Evolutionary conservation across 106 monocot species (phyloP).

Genomic region (Posidonia australis): DNA sequence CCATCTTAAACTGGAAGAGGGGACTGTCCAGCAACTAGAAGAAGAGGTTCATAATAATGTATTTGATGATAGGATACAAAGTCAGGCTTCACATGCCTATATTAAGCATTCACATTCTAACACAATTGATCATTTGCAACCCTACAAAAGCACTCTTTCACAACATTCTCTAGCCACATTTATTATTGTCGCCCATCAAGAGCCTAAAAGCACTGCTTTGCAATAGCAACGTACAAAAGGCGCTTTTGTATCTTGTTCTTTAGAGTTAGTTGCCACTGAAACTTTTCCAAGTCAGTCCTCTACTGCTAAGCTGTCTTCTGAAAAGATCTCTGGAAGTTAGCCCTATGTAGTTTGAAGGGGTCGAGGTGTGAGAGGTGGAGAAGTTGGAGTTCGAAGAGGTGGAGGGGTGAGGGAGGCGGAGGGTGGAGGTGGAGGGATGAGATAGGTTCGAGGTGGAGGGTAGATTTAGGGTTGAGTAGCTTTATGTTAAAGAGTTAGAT

Average conservation of each 20-base stretch:
- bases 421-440: too few relatives aligned
- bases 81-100: too few relatives aligned
- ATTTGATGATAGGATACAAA: too few relatives aligned
- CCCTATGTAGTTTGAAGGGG: too few relatives aligned
- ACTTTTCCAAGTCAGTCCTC: neutral
- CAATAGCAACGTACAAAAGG: neutral
- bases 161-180: neutral
- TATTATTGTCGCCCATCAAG: neutral
- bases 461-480: too few relatives aligned
- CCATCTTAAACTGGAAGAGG: slow-evolving; percentile 1
- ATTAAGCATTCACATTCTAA: too few relatives aligned
- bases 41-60: neutral
- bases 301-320: neutral
- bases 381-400: too few relatives aligned
- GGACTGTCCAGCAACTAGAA: neutral
- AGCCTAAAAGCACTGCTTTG: slow-evolving; percentile 7
- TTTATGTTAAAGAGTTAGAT: too few relatives aligned
- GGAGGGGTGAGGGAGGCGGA: too few relatives aligned
- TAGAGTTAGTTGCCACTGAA: slow-evolving; percentile 2
- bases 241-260: neutral
- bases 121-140: neutral
- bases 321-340: neutral
- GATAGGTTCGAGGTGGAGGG: too few relatives aligned
- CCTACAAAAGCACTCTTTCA: neutral
- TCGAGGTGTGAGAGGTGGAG: too few relatives aligned